A percentile compares a stretch with the other conserved stretches of the same genome.
Conservation (phyloP, 768 basidiomycete species). For the Rhodotorula graminis region DNA sequence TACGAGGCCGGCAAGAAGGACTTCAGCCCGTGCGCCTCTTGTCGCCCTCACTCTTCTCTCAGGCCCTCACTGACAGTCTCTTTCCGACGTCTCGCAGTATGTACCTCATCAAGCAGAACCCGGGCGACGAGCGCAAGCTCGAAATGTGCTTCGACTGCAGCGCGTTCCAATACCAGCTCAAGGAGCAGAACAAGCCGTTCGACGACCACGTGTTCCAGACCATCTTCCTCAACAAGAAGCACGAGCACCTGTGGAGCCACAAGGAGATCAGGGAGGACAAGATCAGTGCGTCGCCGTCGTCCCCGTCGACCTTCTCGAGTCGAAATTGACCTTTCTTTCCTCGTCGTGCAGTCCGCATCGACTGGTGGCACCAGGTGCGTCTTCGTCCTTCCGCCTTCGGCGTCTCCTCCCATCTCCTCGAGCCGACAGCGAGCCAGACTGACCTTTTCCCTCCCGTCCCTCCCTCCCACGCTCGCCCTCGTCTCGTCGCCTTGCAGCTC, state of each 20-base stretch:
- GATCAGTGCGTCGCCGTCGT: conserved; percentile 39
- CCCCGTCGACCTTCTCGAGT: too few species aligned
- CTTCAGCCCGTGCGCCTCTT: conserved; percentile 47
- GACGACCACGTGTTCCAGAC: conserved; percentile 51
- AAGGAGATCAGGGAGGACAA: conserved; percentile 50
- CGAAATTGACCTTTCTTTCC: background rate
- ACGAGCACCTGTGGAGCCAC: conserved; percentile 47
- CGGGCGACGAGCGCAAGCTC: conserved; percentile 45
- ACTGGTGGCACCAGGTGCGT: conserved; percentile 47
- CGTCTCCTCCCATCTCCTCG: too few species aligned
- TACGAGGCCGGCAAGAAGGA: conserved; percentile 44
- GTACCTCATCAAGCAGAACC: conserved; percentile 50
- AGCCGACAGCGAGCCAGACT: too few species aligned
- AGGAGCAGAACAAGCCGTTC: conserved; percentile 41
- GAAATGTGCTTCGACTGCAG: conserved; percentile 48
- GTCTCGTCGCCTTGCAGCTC: conserved; percentile 35
- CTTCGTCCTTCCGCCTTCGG: too few species aligned
- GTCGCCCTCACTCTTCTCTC: too few species aligned
- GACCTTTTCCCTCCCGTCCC: background rate
- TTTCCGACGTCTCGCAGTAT: conserved; percentile 41
- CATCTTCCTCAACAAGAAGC: conserved; percentile 51
- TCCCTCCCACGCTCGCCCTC: background rate
- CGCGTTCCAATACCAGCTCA: conserved; percentile 40
- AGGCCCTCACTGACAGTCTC: too few species aligned
- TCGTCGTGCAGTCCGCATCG: conserved; percentile 42